Evolutionary conservation across 306 rosid genomes (phyloP).

Genomic region (Malus sylvestris): DNA sequence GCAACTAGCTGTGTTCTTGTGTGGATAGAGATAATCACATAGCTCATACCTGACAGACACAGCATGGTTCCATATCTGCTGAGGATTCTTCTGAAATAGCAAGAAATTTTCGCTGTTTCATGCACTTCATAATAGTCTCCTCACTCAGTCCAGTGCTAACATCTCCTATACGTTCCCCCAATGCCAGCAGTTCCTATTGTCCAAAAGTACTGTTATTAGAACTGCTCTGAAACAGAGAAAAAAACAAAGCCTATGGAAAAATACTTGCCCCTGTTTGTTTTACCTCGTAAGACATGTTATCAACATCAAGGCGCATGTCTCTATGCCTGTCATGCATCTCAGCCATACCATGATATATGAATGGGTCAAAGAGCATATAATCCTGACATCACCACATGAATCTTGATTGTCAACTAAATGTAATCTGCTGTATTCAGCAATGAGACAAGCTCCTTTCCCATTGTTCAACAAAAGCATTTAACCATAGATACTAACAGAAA

Average conservation of each 20-base stretch:
- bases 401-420: neutral
- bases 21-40: neutral
- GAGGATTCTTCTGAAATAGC: constrained; percentile 25
- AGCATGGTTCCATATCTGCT: constrained; percentile 65
- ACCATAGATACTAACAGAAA: neutral
- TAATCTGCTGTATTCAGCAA: constrained; percentile 17
- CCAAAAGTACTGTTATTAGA: constrained; percentile 17
- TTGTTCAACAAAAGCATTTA: constrained; percentile 3
- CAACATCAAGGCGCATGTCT: constrained; percentile 94
- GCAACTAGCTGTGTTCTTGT: neutral
- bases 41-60: constrained; percentile 67
- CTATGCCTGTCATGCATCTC: constrained; percentile 90
- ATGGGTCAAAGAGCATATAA: constrained; percentile 72
- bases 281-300: constrained; percentile 95
- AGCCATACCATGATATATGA: constrained; percentile 63
- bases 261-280: constrained; percentile 14
- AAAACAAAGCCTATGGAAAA: neutral
- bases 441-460: constrained; percentile 7
- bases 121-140: constrained; percentile 42
- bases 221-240: neutral
- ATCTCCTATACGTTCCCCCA: constrained; percentile 82
- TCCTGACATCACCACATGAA: constrained; percentile 42
- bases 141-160: constrained; percentile 75
- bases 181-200: constrained; percentile 72
- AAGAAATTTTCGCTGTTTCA: constrained; percentile 43